Evolutionary conservation across 2,329 filamentous ascomycete species (phyloP), one percentile per base, ranked within the genome.

Genomic region (Clarireedia monteithiana): DNA sequence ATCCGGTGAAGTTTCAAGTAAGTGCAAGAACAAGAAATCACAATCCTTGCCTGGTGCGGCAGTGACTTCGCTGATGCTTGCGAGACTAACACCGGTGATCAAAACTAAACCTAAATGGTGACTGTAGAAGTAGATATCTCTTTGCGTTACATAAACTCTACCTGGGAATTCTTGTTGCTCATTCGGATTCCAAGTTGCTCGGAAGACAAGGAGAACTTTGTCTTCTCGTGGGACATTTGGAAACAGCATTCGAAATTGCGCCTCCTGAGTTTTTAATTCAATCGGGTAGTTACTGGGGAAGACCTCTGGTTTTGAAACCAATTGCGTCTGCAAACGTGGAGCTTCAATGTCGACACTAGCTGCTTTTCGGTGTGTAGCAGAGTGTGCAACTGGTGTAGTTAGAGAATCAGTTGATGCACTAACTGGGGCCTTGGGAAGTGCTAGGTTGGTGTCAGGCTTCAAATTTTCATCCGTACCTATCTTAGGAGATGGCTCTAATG

Each of bases 91-190:
- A 15, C 82, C 82, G 50, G 91, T 92, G 1, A 92, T 88, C 38
- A 96, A 78, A 0, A 97, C 87, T 5, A 99, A 79, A 5, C 94
- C 94, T 69, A 96, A 84, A 67, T 96, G 89, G 67, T 97, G 88
- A 64, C 91, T 95, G 72, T 96, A 99, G 68, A 99, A 97, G 71
- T 95, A 97, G 69, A 99, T 84, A 61, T 91, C 88, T 59, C 86
- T 84, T 0, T 86, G 79, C 0, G 92, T 97, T 58, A 96, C 85
- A 69, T 95, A 99, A 24, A 95, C 84, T 53, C 94, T 83, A 0
- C 94, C 86, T 7, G 86, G 85, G 58, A 97, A 89, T 59, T 88
- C 85, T 70, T 88, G 85, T 63, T 84, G 80, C 53, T 88, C 84
- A 62, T 84, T 86, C 1, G 84, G 83, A 64, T 83, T 86, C 68